Evolutionary conservation across 2,329 filamentous ascomycete genomes (phyloP), one percentile per base, ranked within the genome.

Genomic region (Verticillium nonalfalfae): DNA sequence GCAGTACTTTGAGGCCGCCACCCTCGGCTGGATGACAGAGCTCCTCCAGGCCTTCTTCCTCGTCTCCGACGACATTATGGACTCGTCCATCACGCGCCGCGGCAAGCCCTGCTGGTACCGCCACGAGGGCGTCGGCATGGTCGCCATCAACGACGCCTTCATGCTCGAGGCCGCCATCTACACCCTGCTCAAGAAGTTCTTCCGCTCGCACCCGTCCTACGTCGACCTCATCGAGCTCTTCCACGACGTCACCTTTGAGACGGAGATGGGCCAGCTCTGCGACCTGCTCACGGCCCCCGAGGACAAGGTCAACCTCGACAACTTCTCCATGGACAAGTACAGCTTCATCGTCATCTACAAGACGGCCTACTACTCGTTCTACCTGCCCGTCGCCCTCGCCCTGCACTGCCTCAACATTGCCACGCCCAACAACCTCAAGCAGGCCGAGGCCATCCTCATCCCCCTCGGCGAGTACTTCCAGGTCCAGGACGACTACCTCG

Each of bases 401-500:
- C 83, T 99, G 69, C 83, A 94, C 81, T 90, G 93, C 78, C 86
- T 93, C 68, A 88, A 92, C 72, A 83, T 93, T 63, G 95, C 94
- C 26, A 95, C 92, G 9, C 86, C 89, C 34, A 86, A 90, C 78
- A 98, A 97, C 81, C 87, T 99, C 64, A 89, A 94, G 79, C 89
- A 90, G 72, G 90, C 92, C 55, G 86, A 95, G 75, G 88, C 93
- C 67, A 97, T 99, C 72, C 87, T 99, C 63, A 96, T 99, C 67
- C 93, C 94, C 26, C 90, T 98, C 75, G 95, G 95, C 72, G 93
- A 98, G 81, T 99, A 99, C 83, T 99, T 99, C 85, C 95, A 99
- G 80, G 86, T 97, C 66, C 95, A 99, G 79, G 95, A 99, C 76
- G 95, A 99, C 81, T 99, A 95, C 80, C 90, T 99, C 59, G 95